Conservation (phyloP, 805 yeast genomes). For the Myxozyma mucilagina region DNA sequence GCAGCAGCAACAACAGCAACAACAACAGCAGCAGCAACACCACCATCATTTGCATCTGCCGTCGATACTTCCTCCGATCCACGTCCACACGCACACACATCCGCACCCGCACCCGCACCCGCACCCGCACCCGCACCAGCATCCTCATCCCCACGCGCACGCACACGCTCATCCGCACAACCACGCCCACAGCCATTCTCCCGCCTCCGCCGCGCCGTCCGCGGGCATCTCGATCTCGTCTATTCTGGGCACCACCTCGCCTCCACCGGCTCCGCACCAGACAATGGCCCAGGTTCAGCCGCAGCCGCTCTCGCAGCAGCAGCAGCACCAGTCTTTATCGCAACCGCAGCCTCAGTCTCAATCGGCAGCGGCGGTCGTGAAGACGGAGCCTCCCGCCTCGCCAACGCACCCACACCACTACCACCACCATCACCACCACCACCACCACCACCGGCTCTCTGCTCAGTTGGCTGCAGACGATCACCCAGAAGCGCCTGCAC, state of each 20-base stretch:
- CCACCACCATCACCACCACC: conserved; percentile 23
- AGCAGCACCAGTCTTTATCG: too few species aligned
- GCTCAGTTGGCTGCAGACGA: background rate
- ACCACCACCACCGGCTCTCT: conserved; percentile 18
- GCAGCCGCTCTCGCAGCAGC: too few species aligned
- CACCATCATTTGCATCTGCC: too few species aligned
- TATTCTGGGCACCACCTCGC: conserved; percentile 22
- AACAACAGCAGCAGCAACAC: too few species aligned
- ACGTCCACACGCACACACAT: background rate
- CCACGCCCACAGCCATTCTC: conserved; percentile 6
- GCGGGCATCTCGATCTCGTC: conserved; percentile 29
- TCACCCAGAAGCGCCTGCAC: background rate
- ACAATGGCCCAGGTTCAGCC: too few species aligned
- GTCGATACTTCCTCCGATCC: background rate
- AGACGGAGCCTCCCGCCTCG: conserved; percentile 1
- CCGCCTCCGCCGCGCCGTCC: conserved; percentile 3
- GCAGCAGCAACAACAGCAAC: too few species aligned
- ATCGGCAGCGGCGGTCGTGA: conserved; percentile 5
- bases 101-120: conserved; percentile 8
- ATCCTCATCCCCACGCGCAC: conserved; percentile 5
- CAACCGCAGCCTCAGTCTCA: conserved; percentile 1
- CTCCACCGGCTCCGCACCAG: background rate
- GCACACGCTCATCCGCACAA: conserved; percentile 3
- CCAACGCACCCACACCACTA: conserved; percentile 15
- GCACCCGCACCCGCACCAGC: conserved; percentile 5